Conservation (phyloP, 768 basidiomycete genomes). For the Neoboletus magnificus region DNA sequence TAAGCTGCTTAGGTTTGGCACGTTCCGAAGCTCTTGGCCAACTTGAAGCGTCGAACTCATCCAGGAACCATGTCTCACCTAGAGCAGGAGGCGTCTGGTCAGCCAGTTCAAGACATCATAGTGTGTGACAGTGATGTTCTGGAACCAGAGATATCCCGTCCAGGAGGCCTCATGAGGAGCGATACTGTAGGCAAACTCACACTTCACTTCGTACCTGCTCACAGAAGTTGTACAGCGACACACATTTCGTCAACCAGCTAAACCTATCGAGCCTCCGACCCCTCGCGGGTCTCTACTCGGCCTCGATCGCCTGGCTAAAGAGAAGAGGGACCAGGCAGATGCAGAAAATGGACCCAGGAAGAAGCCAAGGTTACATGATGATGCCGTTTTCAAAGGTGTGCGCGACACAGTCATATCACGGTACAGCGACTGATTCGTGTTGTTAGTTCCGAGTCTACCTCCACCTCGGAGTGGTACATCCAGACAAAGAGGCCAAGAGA, state of each 20-base stretch:
- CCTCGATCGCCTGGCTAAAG: conserved; percentile 81
- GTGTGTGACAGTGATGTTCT: conserved; percentile 80
- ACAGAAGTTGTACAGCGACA: conserved; percentile 51
- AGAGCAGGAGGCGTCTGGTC: conserved; percentile 51
- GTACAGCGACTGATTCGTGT: neutral
- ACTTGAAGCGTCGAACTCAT: conserved; percentile 61
- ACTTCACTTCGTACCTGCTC: neutral
- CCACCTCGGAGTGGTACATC: conserved; percentile 49
- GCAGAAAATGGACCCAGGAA: conserved; percentile 53
- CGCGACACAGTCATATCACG: neutral
- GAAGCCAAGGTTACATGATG: conserved; percentile 56
- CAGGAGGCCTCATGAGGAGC: conserved; percentile 73
- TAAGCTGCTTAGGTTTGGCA: conserved; percentile 77
- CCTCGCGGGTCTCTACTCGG: conserved; percentile 81
- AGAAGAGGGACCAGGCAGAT: conserved; percentile 69
- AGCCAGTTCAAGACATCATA: conserved; percentile 71
- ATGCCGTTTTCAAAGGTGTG: conserved; percentile 85
- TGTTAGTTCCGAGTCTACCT: conserved; percentile 76
- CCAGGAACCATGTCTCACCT: conserved; percentile 72
- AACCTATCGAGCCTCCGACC: conserved; percentile 70
- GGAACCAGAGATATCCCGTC: conserved; percentile 71
- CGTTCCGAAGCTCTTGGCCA: conserved; percentile 72
- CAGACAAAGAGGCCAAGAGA: conserved; percentile 81
- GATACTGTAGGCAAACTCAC: conserved; percentile 48
- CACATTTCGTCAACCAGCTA: conserved; percentile 74